A percentile compares a stretch with the other conserved stretches of the same genome.
phyloP scores from a whole-genome alignment of 345 rosid genomes.

The Brassica rapa region DNA sequence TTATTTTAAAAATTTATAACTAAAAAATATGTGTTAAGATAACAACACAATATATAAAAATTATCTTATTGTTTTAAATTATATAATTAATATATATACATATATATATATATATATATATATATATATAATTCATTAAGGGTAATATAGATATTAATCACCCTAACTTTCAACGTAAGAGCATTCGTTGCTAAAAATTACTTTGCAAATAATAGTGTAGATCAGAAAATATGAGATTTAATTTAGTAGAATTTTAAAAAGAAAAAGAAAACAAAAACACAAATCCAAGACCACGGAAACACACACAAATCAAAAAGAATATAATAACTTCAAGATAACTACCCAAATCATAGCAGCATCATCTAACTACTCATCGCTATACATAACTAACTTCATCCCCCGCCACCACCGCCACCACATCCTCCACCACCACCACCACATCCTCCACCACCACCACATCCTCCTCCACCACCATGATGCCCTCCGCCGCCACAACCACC shows the following conservation, averaged over 20 bases:
- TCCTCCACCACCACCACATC: neutral
- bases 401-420: neutral
- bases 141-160: no score
- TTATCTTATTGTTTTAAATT: no score
- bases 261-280: neutral
- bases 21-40: no score
- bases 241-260: neutral
- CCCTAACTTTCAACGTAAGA: no score
- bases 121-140: no score
- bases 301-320: neutral
- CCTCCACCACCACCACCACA: neutral
- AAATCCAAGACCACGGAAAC: neutral
- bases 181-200: no score
- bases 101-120: no score
- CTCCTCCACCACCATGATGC: neutral
- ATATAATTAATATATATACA: no score
- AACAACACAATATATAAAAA: no score
- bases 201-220: no score
- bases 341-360: slow-evolving; percentile 1
- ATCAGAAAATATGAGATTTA: neutral
- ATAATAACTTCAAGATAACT: neutral
- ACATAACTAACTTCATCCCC: slow-evolving; percentile 1
- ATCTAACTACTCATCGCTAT: neutral
- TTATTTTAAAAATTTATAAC: no score
- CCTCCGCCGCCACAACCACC: slow-evolving; percentile 9